Evolutionary conservation across 1,139 yeast species (phyloP), one percentile per base, ranked within the genome.

Genomic region (Protomyces lactucae-debilis): DNA sequence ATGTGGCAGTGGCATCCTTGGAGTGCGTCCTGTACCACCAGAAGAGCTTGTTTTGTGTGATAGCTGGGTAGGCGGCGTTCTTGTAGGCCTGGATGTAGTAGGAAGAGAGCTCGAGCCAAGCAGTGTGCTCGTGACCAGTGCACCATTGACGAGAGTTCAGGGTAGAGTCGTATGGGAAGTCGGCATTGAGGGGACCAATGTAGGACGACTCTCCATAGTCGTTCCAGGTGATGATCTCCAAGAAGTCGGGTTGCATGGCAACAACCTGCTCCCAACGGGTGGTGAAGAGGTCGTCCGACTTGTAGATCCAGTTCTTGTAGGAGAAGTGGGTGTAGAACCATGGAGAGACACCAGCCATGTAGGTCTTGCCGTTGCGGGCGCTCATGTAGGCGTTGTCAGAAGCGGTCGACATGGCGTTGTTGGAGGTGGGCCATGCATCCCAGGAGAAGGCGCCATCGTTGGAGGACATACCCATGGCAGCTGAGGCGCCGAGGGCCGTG

Each of bases 281-380:
- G 45, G 55, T 51, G 66, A 55, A 65, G 54, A 65, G 60, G 43
- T 60, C 65, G 43, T 66, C 68, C n/a, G 61, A 57, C 53, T 56
- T 56, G 59, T 59, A 66, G 45, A 64, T 52, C 65, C 65, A 66
- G 55, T 66, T 66, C 61, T 66, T 66, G 53, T 60, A 55, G 39
- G 68, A 55, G 35, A 66, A 60, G 65, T 66, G 67, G 39, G 67
- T 66, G 63, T 37, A 66, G 64, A 66, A 65, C 65, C 66, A 61
- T 3, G 68, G 68, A n/a, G 66, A 59, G 21, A 61, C 65, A 35
- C 66, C 56, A 9, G 65, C 66, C 67, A 66, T 66, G 53, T 66
- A 66, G 39, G 64, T 56, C 55, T 64, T 64, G 23, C 46, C 37
- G 35, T 46, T 57, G 16, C 55, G 55, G 39, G 59, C 32, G 36